Percentiles rank a stretch among this genome's conserved stretches.
Conservation (phyloP, 2,329 filamentous ascomycete genomes). For the Xylaria multiplex region DNA sequence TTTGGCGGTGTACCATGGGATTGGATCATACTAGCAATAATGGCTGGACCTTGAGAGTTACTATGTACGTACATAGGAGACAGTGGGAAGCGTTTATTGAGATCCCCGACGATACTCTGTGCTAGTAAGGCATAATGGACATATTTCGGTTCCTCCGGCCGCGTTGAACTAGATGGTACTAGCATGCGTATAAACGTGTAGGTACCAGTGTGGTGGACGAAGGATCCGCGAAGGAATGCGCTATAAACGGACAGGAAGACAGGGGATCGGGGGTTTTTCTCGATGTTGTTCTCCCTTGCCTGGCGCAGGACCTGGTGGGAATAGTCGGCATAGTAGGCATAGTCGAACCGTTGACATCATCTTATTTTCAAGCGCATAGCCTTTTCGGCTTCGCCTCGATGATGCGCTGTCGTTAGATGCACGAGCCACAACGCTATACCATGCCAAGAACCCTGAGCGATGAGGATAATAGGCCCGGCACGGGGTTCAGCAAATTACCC, state of each 20-base stretch:
- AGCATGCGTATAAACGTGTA: background rate
- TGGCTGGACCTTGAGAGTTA: conserved; percentile 4
- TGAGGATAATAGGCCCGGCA: conserved; percentile 36
- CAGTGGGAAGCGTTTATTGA: background rate
- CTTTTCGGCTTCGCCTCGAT: conserved; percentile 33
- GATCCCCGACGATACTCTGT: conserved; percentile 5
- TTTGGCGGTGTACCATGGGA: background rate
- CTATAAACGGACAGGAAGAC: conserved; percentile 22
- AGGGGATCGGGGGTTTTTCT: conserved; percentile 15
- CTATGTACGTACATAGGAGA: background rate
- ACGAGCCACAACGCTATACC: conserved; percentile 34
- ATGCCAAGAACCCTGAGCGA: conserved; percentile 28
- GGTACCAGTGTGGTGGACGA: conserved; percentile 23
- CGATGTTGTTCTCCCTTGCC: background rate
- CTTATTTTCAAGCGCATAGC: conserved; percentile 5
- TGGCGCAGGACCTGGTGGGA: too few species aligned
- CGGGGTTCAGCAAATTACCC: conserved; percentile 41
- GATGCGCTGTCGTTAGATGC: conserved; percentile 30
- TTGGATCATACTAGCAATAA: conserved; percentile 13
- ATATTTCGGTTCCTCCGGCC: conserved; percentile 36
- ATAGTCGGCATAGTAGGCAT: conserved; percentile 1
- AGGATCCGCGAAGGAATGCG: conserved; percentile 25
- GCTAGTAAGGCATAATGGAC: conserved; percentile 24
- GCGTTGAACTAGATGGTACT: conserved; percentile 20
- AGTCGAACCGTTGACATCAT: conserved; percentile 9